phyloP scores from a whole-genome alignment of 352 stramenopile species.

The Globisporangium carolinianum region DNA sequence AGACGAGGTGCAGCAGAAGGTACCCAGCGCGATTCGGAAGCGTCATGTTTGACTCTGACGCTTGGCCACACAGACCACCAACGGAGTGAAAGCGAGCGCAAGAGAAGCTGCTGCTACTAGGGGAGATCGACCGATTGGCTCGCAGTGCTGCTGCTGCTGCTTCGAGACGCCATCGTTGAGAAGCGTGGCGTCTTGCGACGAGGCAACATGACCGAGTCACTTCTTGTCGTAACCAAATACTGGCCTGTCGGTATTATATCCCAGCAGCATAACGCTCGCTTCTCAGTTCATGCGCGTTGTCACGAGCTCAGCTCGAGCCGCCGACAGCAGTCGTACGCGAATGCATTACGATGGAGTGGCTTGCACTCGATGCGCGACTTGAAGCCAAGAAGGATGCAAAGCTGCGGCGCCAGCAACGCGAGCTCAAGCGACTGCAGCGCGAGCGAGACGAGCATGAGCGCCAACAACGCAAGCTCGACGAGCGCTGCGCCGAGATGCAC shows the following conservation, averaged over 20 bases:
- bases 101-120: not conserved
- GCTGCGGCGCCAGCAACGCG: conserved; percentile 40
- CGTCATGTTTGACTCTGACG: conserved; percentile 42
- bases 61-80: not conserved
- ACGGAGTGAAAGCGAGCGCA: too few species aligned
- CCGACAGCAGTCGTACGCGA: too few species aligned
- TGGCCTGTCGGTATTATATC: too few species aligned
- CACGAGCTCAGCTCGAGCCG: too few species aligned
- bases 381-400: conserved; percentile 40
- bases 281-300: too few species aligned
- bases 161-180: too few species aligned
- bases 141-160: too few species aligned
- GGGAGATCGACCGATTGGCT: too few species aligned
- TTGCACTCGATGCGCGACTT: conserved; percentile 36
- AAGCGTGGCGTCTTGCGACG: too few species aligned
- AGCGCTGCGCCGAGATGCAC: conserved; percentile 43
- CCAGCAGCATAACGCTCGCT: too few species aligned
- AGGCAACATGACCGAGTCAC: too few species aligned
- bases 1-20: conserved; percentile 11
- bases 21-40: conserved; percentile 40
- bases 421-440: conserved; percentile 24
- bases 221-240: too few species aligned
- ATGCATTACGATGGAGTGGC: conserved; percentile 26
- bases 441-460: conserved; percentile 23
- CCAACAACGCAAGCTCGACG: conserved; percentile 20